Base-by-base conservation (phyloP, 2,329 filamentous ascomycete genomes). In the Calonectria pseudoreteaudii region DNA sequence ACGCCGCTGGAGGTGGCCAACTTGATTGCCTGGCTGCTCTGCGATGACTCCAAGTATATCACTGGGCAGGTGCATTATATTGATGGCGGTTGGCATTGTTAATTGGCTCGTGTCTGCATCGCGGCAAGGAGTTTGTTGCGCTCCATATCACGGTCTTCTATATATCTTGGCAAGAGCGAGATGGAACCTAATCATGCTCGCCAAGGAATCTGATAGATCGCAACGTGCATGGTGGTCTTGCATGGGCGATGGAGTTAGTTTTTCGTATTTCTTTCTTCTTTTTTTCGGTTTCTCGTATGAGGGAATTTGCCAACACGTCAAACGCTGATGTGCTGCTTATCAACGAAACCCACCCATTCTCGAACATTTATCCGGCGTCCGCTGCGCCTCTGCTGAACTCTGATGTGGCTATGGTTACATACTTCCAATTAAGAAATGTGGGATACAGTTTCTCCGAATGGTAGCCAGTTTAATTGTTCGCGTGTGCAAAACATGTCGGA, bases 71-170 rank as follows among this genome's bases (percentile, higher is more conserved):
- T 62, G 36, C 56, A 62, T 44, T 62, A 41, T 23, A 11, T 62
- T 13, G 56, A 62, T 62, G 56, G 56, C 10, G 56, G 56, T 26
- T 62, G 56, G 56, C 56, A 62, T 62, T 62, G 56, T 18, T 41
- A 13, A 47, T 47, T 47, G 44, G n/a, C 13, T 8, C 20, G n/a
- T 44, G 38, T 20, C 1, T 13, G 4, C 44, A 11, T 47, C 3
- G 20, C n/a, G 10, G n/a, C 9, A 10, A 2, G 23, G 10, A 4
- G 4, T 47, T 11, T 47, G n/a, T 10, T 13, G n/a, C 10, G n/a
- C n/a, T n/a, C 4, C 13, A 23, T n/a, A 47, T 47, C 8, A 11
- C 9, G 11, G 8, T 47, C 44, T 47, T 13, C n/a, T 13, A 13
- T 13, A 13, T 23, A 23, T 13, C 18, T 47, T 10, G n/a, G n/a